These are phyloP conservation scores for Phytophthora fragariaefolia DNA, from an alignment of 352 stramenopile species.

Conservation along the genomic window DNA sequence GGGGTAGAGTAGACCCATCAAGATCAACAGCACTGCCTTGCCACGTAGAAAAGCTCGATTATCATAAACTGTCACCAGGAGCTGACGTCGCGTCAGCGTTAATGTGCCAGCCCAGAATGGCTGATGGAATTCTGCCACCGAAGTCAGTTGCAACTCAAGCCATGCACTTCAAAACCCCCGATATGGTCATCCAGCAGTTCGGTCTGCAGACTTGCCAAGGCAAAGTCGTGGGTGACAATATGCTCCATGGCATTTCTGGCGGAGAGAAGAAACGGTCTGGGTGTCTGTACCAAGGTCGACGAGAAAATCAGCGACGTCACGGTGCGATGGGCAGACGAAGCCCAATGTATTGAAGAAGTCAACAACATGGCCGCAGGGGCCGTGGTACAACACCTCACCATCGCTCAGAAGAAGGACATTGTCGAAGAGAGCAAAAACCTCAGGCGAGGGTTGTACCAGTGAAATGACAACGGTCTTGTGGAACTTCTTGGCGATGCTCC, in stretches of 20 bases:
- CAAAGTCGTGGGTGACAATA: too few species aligned
- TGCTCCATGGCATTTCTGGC: too few species aligned
- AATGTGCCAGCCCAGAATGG: constrained; percentile 33
- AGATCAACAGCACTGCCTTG: constrained; percentile 41
- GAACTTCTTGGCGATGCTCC: constrained; percentile 55
- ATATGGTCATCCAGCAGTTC: too few species aligned
- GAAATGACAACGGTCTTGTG: constrained; percentile 62
- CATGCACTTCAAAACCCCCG: too few species aligned
- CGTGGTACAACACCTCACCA: neutral
- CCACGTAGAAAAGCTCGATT: constrained; percentile 43
- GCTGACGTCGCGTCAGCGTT: constrained; percentile 47
- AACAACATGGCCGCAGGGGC: constrained; percentile 10
- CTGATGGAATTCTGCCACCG: constrained; percentile 41
- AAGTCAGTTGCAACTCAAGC: too few species aligned
- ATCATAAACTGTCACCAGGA: constrained; percentile 58
- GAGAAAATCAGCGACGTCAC: constrained; percentile 48
- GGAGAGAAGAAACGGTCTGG: too few species aligned
- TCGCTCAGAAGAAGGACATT: too few species aligned
- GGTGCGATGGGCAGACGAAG: constrained; percentile 36
- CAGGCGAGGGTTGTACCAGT: neutral
- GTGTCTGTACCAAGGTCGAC: constrained; percentile 41
- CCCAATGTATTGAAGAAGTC: constrained; percentile 46
- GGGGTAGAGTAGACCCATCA: constrained; percentile 48
- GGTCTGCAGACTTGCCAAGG: neutral
- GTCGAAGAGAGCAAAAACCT: neutral